These are phyloP conservation scores for Yarrowia galli DNA, from an alignment of 1,139 yeast species.

Conservation along the genomic window DNA sequence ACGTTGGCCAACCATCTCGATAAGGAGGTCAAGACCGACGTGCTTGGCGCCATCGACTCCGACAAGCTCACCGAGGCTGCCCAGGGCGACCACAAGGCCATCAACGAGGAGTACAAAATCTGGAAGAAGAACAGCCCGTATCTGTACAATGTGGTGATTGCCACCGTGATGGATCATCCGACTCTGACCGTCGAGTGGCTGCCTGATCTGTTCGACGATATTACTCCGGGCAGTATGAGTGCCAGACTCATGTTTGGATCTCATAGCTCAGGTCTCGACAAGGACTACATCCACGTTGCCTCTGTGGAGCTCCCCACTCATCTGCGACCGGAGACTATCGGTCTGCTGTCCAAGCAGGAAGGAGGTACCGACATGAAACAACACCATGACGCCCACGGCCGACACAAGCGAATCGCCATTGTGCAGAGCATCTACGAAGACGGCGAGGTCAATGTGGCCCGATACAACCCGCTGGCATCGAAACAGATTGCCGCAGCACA, in stretches of 20 bases:
- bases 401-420: slow-evolving; percentile 58
- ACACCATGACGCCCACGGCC: slow-evolving; percentile 40
- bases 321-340: slow-evolving; percentile 38
- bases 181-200: slow-evolving; percentile 56
- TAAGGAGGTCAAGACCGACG: slow-evolving; percentile 38
- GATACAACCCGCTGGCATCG: slow-evolving; percentile 83
- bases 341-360: slow-evolving; percentile 41
- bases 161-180: slow-evolving; percentile 72
- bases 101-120: slow-evolving; percentile 69
- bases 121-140: slow-evolving; percentile 97
- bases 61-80: slow-evolving; percentile 28
- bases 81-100: slow-evolving; percentile 34
- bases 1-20: slow-evolving; percentile 36
- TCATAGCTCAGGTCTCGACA: slow-evolving; percentile 66
- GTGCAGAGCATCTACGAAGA: slow-evolving; percentile 59
- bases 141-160: slow-evolving; percentile 77
- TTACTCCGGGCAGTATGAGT: slow-evolving; percentile 45
- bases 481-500: slow-evolving; percentile 78
- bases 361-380: slow-evolving; percentile 33
- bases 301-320: slow-evolving; percentile 69
- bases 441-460: slow-evolving; percentile 80
- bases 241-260: slow-evolving; percentile 51
- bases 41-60: slow-evolving; percentile 31
- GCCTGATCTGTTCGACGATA: slow-evolving; percentile 53
- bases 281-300: slow-evolving; percentile 77